phyloP scores from a whole-genome alignment of 805 yeast genomes.

The Tetrapisispora fleetii region DNA sequence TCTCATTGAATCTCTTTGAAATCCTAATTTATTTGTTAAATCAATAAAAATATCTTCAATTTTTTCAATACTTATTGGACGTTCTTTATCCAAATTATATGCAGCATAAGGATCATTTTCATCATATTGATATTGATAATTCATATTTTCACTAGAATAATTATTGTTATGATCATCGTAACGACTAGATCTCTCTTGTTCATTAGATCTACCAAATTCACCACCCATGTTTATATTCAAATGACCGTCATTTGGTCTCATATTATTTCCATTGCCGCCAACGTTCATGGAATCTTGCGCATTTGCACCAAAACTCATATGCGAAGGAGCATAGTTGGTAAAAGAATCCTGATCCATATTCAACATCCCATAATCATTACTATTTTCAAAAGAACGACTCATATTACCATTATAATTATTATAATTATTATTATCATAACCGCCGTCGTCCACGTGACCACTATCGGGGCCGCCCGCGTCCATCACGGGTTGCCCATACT shows the following conservation, averaged over 20 bases:
- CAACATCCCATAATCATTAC: conserved; percentile 26
- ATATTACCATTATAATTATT: neutral
- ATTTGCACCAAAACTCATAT: conserved; percentile 61
- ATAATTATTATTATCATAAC: conserved; percentile 1
- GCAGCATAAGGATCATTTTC: conserved; percentile 89
- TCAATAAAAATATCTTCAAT: conserved; percentile 81
- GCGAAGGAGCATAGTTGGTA: conserved; percentile 63
- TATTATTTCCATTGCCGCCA: no score
- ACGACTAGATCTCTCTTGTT: neutral
- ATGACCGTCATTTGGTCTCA: neutral
- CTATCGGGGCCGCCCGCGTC: conserved; percentile 8
- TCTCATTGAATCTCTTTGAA: conserved; percentile 89
- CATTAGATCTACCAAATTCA: neutral
- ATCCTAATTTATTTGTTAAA: conserved; percentile 72
- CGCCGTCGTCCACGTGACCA: neutral
- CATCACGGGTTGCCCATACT: conserved; percentile 32
- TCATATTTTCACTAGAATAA: neutral
- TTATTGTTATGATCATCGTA: neutral
- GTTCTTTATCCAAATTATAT: conserved; percentile 93
- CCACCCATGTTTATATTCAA: neutral
- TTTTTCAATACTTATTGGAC: conserved; percentile 71
- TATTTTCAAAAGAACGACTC: conserved; percentile 40
- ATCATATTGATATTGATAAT: neutral
- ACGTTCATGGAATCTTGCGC: neutral
- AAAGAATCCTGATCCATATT: conserved; percentile 36